Base-by-base conservation (phyloP, 805 yeast species). In the Candida berthetii region DNA sequence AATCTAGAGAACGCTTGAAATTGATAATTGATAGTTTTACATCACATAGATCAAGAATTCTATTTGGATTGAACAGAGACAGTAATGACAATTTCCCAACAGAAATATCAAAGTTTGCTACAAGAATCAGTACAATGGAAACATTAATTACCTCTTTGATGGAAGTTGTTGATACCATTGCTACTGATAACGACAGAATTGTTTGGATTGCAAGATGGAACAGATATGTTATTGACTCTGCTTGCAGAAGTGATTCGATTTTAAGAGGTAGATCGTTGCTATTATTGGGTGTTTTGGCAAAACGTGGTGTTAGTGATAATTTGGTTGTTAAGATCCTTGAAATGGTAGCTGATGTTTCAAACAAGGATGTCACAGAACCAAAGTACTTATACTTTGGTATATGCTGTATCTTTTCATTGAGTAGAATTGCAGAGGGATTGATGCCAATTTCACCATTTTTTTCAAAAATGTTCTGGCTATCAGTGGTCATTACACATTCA, bases 161-260 rank as follows among this genome's bases (percentile, higher is more conserved):
- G 34, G 67, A 69, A 14, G 71, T 82, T 46, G 71, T 82, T 52
- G 68, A 69, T 7, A 62, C 65, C 20, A 66, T 78, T 35, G 72
- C 78, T 14, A 62, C 70, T 3, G 55, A 65, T 1, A 71, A 69
- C 7, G 76, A 73, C 37, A 66, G 71, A 34, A 64, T 70, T 8
- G 65, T 72, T 27, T 83, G 88, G 82, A 68, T 76, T 47, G 64
- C 78, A 6, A 72, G 81, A 45, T 85, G 88, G 84, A 73, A 76
- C 45, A 70, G 82, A 31, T 72, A 75, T 48, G 74, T 82, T 4
- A 66, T 80, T 45, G 81, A 78, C 47, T 73, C 85, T 16, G 80
- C 85, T 0, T 79, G 80, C 52, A 64, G 66, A 36, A 60, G 67
- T 3, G 68, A 70, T 20, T 76, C 86, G 0, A 72, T 80, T 31